These are phyloP conservation scores for Chlamydomonas sphaeroides DNA, from an alignment of 139 green algal species.

Conservation along the genomic window DNA sequence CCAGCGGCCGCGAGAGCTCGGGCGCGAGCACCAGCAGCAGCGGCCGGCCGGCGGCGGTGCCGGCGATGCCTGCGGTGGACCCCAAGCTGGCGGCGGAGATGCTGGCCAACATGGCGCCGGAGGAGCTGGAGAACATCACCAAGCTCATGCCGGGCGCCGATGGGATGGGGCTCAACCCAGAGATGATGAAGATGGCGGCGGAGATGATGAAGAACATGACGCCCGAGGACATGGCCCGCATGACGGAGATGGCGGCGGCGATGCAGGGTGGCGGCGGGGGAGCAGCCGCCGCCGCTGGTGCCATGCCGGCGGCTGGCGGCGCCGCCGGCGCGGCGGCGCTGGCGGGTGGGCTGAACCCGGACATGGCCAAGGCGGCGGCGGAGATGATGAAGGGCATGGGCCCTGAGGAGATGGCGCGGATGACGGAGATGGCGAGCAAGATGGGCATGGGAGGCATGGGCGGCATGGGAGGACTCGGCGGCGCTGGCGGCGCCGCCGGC, in stretches of 20 bases:
- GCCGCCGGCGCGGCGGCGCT: background rate
- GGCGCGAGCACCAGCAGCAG: background rate
- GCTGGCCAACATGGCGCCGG: slow-evolving; percentile 18
- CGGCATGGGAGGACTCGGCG: background rate
- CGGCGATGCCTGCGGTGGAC: slow-evolving; percentile 2
- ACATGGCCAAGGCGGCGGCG: background rate
- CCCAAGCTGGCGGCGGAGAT: slow-evolving; percentile 18
- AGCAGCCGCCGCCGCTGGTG: no score
- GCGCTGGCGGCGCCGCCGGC: background rate
- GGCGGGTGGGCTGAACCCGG: slow-evolving; percentile 10
- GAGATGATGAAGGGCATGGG: slow-evolving; percentile 33
- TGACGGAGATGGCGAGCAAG: background rate
- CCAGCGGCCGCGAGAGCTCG: background rate
- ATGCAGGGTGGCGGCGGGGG: slow-evolving; percentile 28
- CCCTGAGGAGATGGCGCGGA: slow-evolving; percentile 38
- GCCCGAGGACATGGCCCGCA: slow-evolving; percentile 16
- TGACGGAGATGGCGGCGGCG: slow-evolving; percentile 28
- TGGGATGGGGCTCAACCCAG: slow-evolving; percentile 4
- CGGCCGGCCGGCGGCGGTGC: background rate
- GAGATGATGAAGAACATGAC: slow-evolving; percentile 49
- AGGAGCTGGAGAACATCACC: slow-evolving; percentile 18
- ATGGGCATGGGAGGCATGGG: slow-evolving; percentile 4
- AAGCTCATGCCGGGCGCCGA: slow-evolving; percentile 5
- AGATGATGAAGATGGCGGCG: slow-evolving; percentile 33
- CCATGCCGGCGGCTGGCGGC: background rate